phyloP scores from a whole-genome alignment of 495 filamentous ascomycete species.

The Penicillium pancosmium region DNA sequence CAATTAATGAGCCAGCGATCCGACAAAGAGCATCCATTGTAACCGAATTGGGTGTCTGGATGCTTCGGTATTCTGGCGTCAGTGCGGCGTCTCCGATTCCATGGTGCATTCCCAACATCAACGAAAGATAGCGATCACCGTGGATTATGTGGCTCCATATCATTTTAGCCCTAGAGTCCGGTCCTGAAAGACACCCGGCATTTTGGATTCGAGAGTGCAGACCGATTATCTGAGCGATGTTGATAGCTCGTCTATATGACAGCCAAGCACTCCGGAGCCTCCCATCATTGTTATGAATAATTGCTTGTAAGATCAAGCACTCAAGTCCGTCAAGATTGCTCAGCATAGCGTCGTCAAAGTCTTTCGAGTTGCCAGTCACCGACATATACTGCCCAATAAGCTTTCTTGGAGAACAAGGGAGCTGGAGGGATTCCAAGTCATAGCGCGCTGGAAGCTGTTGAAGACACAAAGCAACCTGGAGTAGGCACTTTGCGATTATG shows the following conservation, averaged over 20 bases:
- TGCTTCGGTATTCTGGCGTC: constrained; percentile 4
- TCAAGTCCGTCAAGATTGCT: constrained; percentile 23
- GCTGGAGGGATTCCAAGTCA: constrained; percentile 3
- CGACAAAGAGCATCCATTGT: constrained; percentile 22
- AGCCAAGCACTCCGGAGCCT: constrained; percentile 26
- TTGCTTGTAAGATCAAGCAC: constrained; percentile 21
- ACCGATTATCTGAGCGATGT: constrained; percentile 22
- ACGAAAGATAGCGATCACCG: constrained; percentile 18
- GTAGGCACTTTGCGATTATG: constrained; percentile 9
- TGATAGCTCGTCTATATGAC: constrained; percentile 21
- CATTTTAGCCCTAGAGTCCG: background rate
- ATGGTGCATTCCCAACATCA: constrained; percentile 21
- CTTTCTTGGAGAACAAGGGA: constrained; percentile 6
- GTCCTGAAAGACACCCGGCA: background rate
- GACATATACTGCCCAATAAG: constrained; percentile 13
- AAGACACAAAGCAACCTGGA: constrained; percentile 15
- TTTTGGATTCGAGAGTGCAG: constrained; percentile 12
- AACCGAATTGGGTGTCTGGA: background rate
- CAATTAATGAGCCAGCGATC: constrained; percentile 49
- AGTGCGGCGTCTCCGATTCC: constrained; percentile 14
- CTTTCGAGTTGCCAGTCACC: constrained; percentile 1
- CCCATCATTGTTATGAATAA: constrained; percentile 23
- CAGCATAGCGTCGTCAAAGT: constrained; percentile 19
- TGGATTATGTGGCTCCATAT: constrained; percentile 18
- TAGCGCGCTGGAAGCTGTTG: constrained; percentile 17